A percentile compares a stretch with the other conserved stretches of the same genome.
These are phyloP conservation scores for Zygosaccharomyces sapae DNA, from an alignment of 1,139 yeast genomes.

Conservation along the genomic window DNA sequence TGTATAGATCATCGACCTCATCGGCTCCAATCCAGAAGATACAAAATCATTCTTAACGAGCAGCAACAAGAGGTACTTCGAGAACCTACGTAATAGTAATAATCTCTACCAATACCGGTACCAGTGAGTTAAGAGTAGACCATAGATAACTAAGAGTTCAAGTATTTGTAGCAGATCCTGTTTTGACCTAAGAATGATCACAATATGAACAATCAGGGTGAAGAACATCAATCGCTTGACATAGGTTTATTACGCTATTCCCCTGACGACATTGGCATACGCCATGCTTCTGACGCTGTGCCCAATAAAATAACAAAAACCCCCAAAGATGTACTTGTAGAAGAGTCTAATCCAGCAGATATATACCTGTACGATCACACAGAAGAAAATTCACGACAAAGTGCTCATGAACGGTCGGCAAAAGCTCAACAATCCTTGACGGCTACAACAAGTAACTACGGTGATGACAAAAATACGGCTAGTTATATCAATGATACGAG, in stretches of 20 bases:
- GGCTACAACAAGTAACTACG: not conserved
- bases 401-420: not conserved
- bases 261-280: slow-evolving; percentile 10
- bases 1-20: not conserved
- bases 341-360: slow-evolving; percentile 14
- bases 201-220: slow-evolving; percentile 15
- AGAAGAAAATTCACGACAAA: slow-evolving; percentile 8
- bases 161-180: not conserved
- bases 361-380: slow-evolving; percentile 23
- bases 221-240: slow-evolving; percentile 17
- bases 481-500: not conserved
- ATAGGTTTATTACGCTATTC: slow-evolving; percentile 14
- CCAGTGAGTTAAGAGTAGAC: not conserved
- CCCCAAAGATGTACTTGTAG: slow-evolving; percentile 2
- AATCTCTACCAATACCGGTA: not conserved
- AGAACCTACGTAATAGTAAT: not conserved
- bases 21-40: not conserved
- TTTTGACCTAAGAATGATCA: slow-evolving; percentile 7
- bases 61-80: not conserved
- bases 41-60: not conserved
- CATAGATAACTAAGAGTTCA: not conserved
- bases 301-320: slow-evolving; percentile 6
- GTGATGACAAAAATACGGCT: not conserved
- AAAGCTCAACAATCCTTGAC: not conserved
- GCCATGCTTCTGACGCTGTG: slow-evolving; percentile 1